A percentile compares a stretch with the other conserved stretches of the same genome.
phyloP scores from a whole-genome alignment of 257 asterid species.

The Solanum lignicaule region DNA sequence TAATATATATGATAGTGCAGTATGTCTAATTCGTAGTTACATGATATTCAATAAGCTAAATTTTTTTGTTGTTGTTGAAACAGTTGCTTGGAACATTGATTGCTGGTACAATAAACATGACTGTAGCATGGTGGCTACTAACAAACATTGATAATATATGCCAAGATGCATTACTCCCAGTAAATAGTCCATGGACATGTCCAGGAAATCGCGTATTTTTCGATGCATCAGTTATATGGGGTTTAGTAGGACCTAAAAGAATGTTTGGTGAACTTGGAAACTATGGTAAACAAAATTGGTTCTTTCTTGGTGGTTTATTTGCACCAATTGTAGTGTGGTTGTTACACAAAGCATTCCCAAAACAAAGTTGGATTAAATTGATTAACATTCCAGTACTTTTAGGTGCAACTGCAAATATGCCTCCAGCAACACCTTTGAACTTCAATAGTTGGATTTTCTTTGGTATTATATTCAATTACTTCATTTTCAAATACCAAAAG shows the following conservation, averaged over 20 bases:
- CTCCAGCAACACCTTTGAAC: slow-evolving; percentile 6
- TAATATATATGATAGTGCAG: no score
- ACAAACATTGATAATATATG: background rate
- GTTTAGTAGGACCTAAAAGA: slow-evolving; percentile 8
- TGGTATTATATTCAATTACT: background rate
- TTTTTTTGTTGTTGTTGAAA: background rate
- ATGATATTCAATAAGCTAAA: background rate
- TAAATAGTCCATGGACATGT: slow-evolving; percentile 1
- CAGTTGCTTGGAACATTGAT: background rate
- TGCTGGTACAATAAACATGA: slow-evolving; percentile 3
- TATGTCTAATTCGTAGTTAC: background rate
- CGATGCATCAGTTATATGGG: slow-evolving; percentile 7
- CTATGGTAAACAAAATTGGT: background rate
- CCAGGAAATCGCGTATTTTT: slow-evolving; percentile 1
- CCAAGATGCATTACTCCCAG: background rate
- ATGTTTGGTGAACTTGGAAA: background rate
- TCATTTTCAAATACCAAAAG: background rate
- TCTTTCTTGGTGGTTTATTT: background rate
- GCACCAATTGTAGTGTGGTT: background rate
- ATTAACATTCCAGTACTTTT: background rate
- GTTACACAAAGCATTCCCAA: background rate
- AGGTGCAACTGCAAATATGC: slow-evolving; percentile 1
- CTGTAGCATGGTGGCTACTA: background rate
- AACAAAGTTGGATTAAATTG: slow-evolving; percentile 1
- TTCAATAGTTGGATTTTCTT: slow-evolving; percentile 1